phyloP scores from a whole-genome alignment of 1,284 basidiomycete genomes.

The Macrocystidia cucumis region DNA sequence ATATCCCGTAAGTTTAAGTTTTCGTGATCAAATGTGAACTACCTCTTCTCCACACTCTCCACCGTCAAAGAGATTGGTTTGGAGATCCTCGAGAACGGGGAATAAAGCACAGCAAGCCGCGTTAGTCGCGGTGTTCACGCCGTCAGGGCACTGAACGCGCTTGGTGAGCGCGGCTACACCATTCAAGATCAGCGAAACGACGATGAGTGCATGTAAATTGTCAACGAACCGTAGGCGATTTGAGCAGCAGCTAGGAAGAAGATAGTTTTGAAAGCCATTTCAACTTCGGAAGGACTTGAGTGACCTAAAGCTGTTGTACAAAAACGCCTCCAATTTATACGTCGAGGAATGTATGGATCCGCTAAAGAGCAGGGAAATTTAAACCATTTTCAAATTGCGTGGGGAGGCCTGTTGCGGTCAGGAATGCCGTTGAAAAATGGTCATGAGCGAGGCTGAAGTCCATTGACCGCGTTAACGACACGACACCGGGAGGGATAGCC shows the following conservation, averaged over 20 bases:
- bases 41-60: conserved; percentile 34
- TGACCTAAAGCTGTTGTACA: no score
- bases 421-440: no score
- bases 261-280: conserved; percentile 1
- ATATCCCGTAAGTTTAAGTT: not conserved
- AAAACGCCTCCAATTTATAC: no score
- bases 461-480: no score
- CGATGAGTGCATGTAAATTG: not conserved
- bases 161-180: conserved; percentile 17
- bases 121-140: conserved; percentile 23
- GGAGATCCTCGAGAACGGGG: conserved; percentile 28
- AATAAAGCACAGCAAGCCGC: conserved; percentile 32
- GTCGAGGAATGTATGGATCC: no score
- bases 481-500: no score
- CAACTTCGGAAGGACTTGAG: not conserved
- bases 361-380: no score
- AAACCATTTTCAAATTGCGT: no score
- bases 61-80: conserved; percentile 30
- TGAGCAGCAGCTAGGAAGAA: not conserved
- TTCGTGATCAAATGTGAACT: not conserved
- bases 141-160: conserved; percentile 27
- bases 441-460: no score
- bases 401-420: no score
- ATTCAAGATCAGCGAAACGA: not conserved
- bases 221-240: not conserved